phyloP scores from a whole-genome alignment of 106 monocot genomes.

The Dendrobium catenatum region DNA sequence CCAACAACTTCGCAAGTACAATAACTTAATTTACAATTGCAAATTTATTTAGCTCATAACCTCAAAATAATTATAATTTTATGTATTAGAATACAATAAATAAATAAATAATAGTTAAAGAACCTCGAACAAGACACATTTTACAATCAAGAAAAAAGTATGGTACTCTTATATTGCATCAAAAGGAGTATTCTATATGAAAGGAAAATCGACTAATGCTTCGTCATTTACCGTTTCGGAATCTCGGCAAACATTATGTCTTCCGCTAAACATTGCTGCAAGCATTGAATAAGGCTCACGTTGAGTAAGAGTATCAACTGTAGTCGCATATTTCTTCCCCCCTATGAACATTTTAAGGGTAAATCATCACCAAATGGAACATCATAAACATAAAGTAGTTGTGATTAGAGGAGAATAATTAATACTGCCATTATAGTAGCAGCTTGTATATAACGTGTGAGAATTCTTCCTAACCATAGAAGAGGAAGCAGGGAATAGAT shows the following conservation, averaged over 20 bases:
- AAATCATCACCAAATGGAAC: constrained; percentile 2
- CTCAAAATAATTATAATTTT: neutral
- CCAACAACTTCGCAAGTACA: neutral
- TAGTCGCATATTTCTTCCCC: constrained; percentile 77
- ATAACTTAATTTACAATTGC: neutral
- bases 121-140: neutral
- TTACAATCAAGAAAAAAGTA: neutral
- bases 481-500: neutral
- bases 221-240: constrained; percentile 38
- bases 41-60: neutral
- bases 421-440: neutral
- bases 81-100: neutral
- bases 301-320: constrained; percentile 74
- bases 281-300: constrained; percentile 90
- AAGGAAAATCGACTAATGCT: neutral
- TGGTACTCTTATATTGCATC: neutral
- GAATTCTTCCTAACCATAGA: neutral
- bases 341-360: constrained; percentile 24
- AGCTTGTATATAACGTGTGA: neutral
- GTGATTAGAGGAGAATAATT: neutral
- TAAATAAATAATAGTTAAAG: neutral
- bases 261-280: constrained; percentile 90
- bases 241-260: constrained; percentile 53
- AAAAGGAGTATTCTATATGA: neutral
- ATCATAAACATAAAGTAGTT: neutral